Evolutionary conservation across 108 stramenopile species (phyloP).

Genomic region (Stephanodiscus minutulus): DNA sequence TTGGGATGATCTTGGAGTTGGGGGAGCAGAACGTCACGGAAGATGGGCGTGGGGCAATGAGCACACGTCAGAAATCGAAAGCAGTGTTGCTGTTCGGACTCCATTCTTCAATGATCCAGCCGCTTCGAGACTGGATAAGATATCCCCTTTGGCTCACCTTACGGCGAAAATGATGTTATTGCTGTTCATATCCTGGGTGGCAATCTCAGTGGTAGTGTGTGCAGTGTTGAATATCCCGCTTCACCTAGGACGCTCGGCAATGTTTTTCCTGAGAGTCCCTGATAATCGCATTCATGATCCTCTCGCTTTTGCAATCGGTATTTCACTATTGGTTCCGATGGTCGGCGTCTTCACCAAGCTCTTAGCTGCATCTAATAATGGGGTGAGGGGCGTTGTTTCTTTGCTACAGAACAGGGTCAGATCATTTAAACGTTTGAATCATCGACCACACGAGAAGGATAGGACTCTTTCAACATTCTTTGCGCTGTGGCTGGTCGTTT

Average conservation of each 20-base stretch:
- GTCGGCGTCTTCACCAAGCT: slow-evolving; percentile 28
- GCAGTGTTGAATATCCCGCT: slow-evolving; percentile 55
- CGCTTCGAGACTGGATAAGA: slow-evolving; percentile 3
- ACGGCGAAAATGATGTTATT: slow-evolving; percentile 52
- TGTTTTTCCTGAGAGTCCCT: slow-evolving; percentile 59
- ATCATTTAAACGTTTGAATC: slow-evolving; percentile 35
- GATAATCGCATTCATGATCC: slow-evolving; percentile 76
- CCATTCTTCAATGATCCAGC: slow-evolving; percentile 53
- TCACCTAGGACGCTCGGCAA: slow-evolving; percentile 54
- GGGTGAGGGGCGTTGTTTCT: slow-evolving; percentile 13
- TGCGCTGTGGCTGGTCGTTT: slow-evolving; percentile 57
- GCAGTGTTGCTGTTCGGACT: slow-evolving; percentile 66
- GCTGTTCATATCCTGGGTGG: slow-evolving; percentile 69
- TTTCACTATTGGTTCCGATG: slow-evolving; percentile 53
- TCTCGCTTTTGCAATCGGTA: slow-evolving; percentile 71
- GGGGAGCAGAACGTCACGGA: slow-evolving; percentile 81
- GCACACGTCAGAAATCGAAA: slow-evolving; percentile 70
- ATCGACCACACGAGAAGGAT: slow-evolving; percentile 53
- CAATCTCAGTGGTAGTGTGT: slow-evolving; percentile 50
- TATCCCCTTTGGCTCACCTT: slow-evolving; percentile 10
- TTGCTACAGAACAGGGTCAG: slow-evolving; percentile 38
- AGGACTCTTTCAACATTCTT: slow-evolving; percentile 35
- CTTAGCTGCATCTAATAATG: slow-evolving; percentile 12
- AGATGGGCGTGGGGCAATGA: slow-evolving; percentile 87
- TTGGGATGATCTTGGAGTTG: slow-evolving; percentile 89